Evolutionary conservation across 1,284 basidiomycete genomes (phyloP), one percentile per base, ranked within the genome.

Genomic region (Fistulina hepatica): DNA sequence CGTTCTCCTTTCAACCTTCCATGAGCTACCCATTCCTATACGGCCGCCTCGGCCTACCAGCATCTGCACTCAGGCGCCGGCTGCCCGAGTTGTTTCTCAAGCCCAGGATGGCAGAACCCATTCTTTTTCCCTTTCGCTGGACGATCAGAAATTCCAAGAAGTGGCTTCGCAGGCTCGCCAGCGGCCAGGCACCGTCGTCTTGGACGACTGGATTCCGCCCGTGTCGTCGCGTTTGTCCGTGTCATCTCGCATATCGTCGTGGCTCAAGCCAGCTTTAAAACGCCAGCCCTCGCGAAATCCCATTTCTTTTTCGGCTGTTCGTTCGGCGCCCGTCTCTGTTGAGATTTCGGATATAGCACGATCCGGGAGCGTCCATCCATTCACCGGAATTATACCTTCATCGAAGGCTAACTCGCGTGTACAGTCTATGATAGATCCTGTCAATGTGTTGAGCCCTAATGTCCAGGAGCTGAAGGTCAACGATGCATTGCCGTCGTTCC

Each of bases 1-100:
- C 49, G 56, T 69, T 43, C 65, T 79, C 42, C 60, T 79, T 28
- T 52, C 57, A 22, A 57, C 66, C 21, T 74, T 81, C 52, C 62
- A 70, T 44, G 49, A 59, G 17, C 43, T 56, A 21, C 53, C 56
- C 44, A 36, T 15, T 19, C 28, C 13, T 19, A 19, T 19, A 19
- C 9, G 19, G 28, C 28, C 28, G 28, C 28, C 28, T 19, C 15
- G 28, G 28, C 3, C 19, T 19, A 13, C 10, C 19, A 5, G 28
- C 28, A 16, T 31, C 28, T 16, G 28, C 15, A 31, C 28, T 31
- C 28, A 16, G 28, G 28, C 15, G 28, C 15, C 19, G 15, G 15
- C 8, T 19, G 15, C 9, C 9, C 28, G 28, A 31, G 28, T 16
- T 16, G 28, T 16, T 8, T 19, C 28, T 19, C 6, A 31, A 31